Evolutionary conservation across 768 basidiomycete species (phyloP).

Genomic region (Leucosporidium scottii): DNA sequence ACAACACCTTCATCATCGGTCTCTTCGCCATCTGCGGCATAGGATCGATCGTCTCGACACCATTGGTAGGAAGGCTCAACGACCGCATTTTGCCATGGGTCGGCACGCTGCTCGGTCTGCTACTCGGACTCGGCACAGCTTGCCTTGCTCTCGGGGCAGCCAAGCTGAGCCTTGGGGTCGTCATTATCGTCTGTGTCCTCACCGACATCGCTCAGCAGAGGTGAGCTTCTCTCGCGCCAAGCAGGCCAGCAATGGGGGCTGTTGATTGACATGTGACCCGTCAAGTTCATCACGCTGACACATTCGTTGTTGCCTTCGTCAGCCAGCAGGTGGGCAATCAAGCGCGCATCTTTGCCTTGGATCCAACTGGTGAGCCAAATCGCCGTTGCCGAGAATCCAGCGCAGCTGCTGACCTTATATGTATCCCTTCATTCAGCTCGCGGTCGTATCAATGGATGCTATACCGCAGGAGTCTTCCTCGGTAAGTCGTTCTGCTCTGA

Average conservation of each 20-base stretch:
- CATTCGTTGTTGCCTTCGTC: too few relatives aligned
- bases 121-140: slow-evolving; percentile 51
- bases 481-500: too few relatives aligned
- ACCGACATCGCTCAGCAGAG: too few relatives aligned
- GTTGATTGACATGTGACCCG: too few relatives aligned
- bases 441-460: neutral
- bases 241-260: too few relatives aligned
- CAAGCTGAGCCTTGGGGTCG: slow-evolving; percentile 61
- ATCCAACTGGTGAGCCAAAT: too few relatives aligned
- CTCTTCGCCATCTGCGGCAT: slow-evolving; percentile 43
- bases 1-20: slow-evolving; percentile 43
- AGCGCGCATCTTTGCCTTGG: neutral
- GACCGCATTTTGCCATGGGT: slow-evolving; percentile 63
- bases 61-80: slow-evolving; percentile 38
- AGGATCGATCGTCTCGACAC: slow-evolving; percentile 40
- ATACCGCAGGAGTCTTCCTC: neutral
- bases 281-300: too few relatives aligned
- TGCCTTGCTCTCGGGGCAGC: slow-evolving; percentile 63
- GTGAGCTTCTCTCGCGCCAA: too few relatives aligned
- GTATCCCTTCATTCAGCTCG: neutral
- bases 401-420: too few relatives aligned
- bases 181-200: slow-evolving; percentile 49
- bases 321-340: neutral
- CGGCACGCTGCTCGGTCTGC: slow-evolving; percentile 55
- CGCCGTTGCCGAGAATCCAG: neutral